These are phyloP conservation scores for Coriolopsis trogii DNA, from an alignment of 1,284 basidiomycete genomes.

Conservation along the genomic window DNA sequence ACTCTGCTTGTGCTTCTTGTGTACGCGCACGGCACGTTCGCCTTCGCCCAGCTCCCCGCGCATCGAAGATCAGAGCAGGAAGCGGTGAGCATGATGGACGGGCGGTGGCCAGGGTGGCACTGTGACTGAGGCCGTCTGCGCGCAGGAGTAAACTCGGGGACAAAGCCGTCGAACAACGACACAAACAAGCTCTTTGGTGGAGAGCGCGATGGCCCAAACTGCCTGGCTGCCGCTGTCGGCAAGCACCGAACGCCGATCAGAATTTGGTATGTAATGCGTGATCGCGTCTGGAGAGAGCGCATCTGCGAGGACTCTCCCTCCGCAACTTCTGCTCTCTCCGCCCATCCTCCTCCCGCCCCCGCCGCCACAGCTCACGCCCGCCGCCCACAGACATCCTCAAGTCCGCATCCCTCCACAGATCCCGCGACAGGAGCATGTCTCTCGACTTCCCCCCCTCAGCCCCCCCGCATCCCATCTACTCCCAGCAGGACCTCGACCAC, in stretches of 20 bases:
- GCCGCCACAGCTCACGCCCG: constrained; percentile 3
- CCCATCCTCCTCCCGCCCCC: constrained; percentile 14
- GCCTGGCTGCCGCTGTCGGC: constrained; percentile 39
- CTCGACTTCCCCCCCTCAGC: constrained; percentile 63
- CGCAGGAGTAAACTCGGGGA: constrained; percentile 19
- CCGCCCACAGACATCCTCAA: constrained; percentile 46
- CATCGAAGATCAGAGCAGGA: background rate
- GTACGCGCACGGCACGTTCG: constrained; percentile 1
- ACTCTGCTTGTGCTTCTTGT: constrained; percentile 6
- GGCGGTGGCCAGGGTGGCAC: constrained; percentile 6
- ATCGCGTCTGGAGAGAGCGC: constrained; percentile 26
- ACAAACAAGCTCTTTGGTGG: constrained; percentile 1
- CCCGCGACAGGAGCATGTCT: constrained; percentile 47
- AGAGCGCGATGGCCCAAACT: constrained; percentile 37
- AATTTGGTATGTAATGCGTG: constrained; percentile 40
- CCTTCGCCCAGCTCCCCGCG: too few species aligned
- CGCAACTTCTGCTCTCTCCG: constrained; percentile 5
- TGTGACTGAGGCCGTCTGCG: background rate
- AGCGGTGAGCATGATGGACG: constrained; percentile 19
- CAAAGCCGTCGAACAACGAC: too few species aligned
- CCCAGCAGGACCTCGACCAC: constrained; percentile 43
- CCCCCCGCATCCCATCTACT: constrained; percentile 49
- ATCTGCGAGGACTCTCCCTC: background rate
- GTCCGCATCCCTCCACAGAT: constrained; percentile 39
- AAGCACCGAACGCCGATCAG: constrained; percentile 55